Evolutionary conservation across 179 eudicot species (phyloP).

Genomic region (Beta lomatogona): DNA sequence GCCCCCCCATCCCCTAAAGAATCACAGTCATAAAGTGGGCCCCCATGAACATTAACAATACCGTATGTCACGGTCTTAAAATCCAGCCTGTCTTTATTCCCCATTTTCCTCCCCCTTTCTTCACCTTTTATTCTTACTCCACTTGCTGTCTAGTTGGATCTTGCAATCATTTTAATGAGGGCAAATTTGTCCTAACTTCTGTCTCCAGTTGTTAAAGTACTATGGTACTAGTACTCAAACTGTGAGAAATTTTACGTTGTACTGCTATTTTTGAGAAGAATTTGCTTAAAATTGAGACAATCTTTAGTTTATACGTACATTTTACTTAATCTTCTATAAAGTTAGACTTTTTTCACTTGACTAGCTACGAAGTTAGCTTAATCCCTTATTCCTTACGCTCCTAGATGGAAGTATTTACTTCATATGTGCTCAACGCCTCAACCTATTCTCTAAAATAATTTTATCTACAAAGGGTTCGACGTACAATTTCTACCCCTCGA

Average conservation of each 20-base stretch:
- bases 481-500: too few species aligned
- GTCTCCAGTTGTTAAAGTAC: not conserved
- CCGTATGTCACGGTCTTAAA: conserved; percentile 20
- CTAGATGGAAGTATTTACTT: not conserved
- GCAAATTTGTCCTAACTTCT: not conserved
- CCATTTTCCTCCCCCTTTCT: not conserved
- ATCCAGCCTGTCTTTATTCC: conserved; percentile 6
- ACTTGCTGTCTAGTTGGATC: conserved; percentile 14
- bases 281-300: not conserved
- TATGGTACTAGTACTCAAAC: not conserved
- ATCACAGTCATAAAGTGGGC: conserved; percentile 11
- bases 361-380: not conserved
- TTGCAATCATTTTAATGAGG: not conserved
- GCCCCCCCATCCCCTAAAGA: not conserved
- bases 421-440: too few species aligned
- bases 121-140: not conserved
- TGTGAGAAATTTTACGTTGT: not conserved
- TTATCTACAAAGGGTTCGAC: not conserved
- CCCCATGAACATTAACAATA: conserved; percentile 18
- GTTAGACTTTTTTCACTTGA: not conserved
- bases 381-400: not conserved
- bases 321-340: not conserved
- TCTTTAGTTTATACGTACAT: not conserved
- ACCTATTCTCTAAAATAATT: not conserved
- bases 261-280: not conserved